Evolutionary conservation across 2,329 filamentous ascomycete species (phyloP).

Genomic region (Alternaria sp.): DNA sequence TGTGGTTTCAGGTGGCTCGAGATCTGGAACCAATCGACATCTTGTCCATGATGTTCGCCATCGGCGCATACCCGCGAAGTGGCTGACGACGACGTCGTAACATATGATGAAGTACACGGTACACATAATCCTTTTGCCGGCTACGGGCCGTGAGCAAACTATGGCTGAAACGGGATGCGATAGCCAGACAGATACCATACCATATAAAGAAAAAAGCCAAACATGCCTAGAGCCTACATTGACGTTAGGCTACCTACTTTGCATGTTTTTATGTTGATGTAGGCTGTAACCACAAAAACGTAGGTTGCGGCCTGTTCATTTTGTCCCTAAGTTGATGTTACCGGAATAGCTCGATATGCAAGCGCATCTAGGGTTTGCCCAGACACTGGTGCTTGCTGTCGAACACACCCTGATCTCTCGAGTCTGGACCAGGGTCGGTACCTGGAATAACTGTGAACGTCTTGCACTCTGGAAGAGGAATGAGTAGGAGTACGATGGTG

Average conservation of each 20-base stretch:
- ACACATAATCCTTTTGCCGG: background rate
- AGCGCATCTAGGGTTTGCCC: background rate
- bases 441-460: too few relatives aligned
- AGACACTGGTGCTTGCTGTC: background rate
- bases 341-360: background rate
- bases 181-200: background rate
- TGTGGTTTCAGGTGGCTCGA: slow-evolving; percentile 50
- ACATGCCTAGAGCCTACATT: background rate
- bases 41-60: slow-evolving; percentile 47
- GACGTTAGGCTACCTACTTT: background rate
- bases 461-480: too few relatives aligned
- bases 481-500: too few relatives aligned
- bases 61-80: slow-evolving; percentile 29
- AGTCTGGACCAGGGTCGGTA: too few relatives aligned
- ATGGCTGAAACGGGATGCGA: background rate
- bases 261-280: background rate
- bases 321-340: background rate
- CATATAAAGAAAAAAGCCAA: background rate
- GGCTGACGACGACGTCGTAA: background rate
- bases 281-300: background rate
- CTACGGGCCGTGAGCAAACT: background rate
- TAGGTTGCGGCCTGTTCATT: background rate
- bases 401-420: background rate
- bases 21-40: slow-evolving; percentile 47
- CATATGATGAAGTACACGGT: background rate